Conservation (phyloP, 1,139 yeast species). For the Hyphopichia pseudoburtonii region DNA sequence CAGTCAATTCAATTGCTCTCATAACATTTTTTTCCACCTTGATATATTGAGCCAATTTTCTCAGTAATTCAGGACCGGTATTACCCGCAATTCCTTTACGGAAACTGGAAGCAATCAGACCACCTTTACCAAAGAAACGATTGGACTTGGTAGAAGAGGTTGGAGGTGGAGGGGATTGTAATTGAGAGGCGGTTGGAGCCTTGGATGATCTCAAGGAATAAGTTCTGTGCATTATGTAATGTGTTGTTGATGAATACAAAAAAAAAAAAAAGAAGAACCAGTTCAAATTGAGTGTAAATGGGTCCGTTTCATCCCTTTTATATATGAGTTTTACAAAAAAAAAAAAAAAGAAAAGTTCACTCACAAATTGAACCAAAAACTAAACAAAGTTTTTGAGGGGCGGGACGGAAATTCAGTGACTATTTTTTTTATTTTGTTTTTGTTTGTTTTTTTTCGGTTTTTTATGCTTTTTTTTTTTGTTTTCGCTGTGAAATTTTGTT, state of each 20-base stretch:
- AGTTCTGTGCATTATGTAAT: slow-evolving; percentile 84
- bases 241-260: not conserved
- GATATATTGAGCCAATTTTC: slow-evolving; percentile 85
- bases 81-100: slow-evolving; percentile 90
- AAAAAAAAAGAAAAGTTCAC: not conserved
- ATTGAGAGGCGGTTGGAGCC: slow-evolving; percentile 96
- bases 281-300: not conserved
- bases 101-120: slow-evolving; percentile 75
- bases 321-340: not conserved
- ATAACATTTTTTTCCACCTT: slow-evolving; percentile 96
- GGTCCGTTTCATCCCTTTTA: slow-evolving; percentile 1
- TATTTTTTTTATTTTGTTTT: too few relatives aligned
- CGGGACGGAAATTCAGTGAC: too few relatives aligned
- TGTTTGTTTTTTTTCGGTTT: too few relatives aligned
- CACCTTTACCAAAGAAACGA: slow-evolving; percentile 88
- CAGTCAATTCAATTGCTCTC: slow-evolving; percentile 90
- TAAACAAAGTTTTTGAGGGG: too few relatives aligned
- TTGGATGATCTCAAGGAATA: slow-evolving; percentile 92
- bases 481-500: too few relatives aligned
- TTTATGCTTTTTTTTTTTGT: too few relatives aligned
- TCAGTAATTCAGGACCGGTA: slow-evolving; percentile 91
- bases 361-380: too few relatives aligned
- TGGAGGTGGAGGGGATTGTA: slow-evolving; percentile 94
- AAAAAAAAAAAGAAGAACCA: not conserved
- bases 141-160: slow-evolving; percentile 82